These are phyloP conservation scores for Corchorus capsularis DNA, from an alignment of 345 rosid species.

Conservation along the genomic window DNA sequence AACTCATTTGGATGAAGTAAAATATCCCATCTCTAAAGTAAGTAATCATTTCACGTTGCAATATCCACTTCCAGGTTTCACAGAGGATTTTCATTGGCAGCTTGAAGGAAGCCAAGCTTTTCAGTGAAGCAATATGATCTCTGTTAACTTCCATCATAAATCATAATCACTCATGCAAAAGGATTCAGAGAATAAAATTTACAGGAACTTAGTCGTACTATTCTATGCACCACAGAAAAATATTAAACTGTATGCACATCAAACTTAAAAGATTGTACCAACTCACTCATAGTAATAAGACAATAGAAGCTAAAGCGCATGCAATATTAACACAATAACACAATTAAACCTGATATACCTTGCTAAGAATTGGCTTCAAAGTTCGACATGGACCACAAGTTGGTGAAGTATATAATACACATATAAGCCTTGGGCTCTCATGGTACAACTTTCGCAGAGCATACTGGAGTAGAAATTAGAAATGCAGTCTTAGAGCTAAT, in stretches of 20 bases:
- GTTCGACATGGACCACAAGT: constrained; percentile 98
- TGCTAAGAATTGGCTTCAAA: constrained; percentile 93
- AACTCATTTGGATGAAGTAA: background rate
- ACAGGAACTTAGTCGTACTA: background rate
- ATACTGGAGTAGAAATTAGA: constrained; percentile 51
- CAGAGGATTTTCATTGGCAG: background rate
- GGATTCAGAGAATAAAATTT: background rate
- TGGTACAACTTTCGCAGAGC: constrained; percentile 92
- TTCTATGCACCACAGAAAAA: background rate
- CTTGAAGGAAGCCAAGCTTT: background rate
- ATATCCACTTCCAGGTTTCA: background rate
- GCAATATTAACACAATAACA: background rate
- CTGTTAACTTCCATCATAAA: background rate
- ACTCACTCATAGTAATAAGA: background rate
- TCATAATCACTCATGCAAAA: background rate
- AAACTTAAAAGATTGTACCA: background rate
- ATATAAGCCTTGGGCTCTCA: constrained; percentile 86
- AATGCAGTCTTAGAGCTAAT: constrained; percentile 13
- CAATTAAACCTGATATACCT: constrained; percentile 42
- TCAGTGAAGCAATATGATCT: background rate
- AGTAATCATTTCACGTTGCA: background rate
- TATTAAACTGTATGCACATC: constrained; percentile 5
- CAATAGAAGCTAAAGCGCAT: background rate
- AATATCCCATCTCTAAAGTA: background rate
- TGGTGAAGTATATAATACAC: constrained; percentile 86